Percentiles rank a stretch among this genome's conserved stretches.
Evolutionary conservation across 1,139 yeast genomes (phyloP).

Genomic region (Candida mesenterica): DNA sequence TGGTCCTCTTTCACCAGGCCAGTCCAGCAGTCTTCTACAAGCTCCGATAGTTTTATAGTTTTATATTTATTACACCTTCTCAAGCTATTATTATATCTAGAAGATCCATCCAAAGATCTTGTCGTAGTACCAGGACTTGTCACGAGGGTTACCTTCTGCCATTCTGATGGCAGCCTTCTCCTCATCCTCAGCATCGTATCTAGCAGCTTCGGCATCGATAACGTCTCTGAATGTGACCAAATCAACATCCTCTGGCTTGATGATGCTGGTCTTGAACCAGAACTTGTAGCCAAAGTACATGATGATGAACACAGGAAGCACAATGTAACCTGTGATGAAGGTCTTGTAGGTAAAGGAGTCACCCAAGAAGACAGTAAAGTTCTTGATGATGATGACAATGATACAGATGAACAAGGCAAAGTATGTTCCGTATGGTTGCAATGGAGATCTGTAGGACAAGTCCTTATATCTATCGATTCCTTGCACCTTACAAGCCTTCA

Average conservation of each 20-base stretch:
- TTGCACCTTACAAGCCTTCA: conserved; percentile 65
- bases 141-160: conserved; percentile 44
- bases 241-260: conserved; percentile 60
- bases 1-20: too few species aligned
- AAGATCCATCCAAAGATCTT: conserved; percentile 55
- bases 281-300: conserved; percentile 60
- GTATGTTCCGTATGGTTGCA: conserved; percentile 65
- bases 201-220: conserved; percentile 66
- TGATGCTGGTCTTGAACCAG: conserved; percentile 48
- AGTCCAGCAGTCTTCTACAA: too few species aligned
- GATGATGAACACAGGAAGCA: conserved; percentile 63
- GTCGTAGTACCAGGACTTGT: conserved; percentile 54
- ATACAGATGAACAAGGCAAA: conserved; percentile 54
- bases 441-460: conserved; percentile 61
- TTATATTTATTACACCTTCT: too few species aligned
- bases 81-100: too few species aligned
- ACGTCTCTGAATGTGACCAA: conserved; percentile 61
- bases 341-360: conserved; percentile 53
- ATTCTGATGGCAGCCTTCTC: conserved; percentile 45
- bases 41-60: too few species aligned
- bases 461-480: conserved; percentile 41
- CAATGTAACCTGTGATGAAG: conserved; percentile 77
- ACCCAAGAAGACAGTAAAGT: conserved; percentile 68
- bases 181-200: conserved; percentile 43
- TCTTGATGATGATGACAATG: conserved; percentile 63